phyloP scores from a whole-genome alignment of 2,329 filamentous ascomycete genomes.

The Colletotrichum sojae region DNA sequence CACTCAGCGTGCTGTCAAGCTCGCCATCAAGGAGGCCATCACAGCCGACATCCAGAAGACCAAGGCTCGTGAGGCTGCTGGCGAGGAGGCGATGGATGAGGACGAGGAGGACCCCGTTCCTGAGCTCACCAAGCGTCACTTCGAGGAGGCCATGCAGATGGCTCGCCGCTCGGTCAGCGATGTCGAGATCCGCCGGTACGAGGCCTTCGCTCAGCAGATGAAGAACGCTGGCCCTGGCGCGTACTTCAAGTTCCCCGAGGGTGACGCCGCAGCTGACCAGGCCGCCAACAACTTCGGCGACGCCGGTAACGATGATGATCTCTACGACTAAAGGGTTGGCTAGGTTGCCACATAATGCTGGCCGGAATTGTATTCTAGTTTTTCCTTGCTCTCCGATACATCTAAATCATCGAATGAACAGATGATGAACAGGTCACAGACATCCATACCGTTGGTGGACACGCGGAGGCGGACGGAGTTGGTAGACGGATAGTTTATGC shows the following conservation, averaged over 20 bases:
- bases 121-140: conserved; percentile 95
- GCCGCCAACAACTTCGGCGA: conserved; percentile 81
- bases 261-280: conserved; percentile 75
- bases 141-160: conserved; percentile 98
- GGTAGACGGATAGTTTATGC: conserved; percentile 42
- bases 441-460: conserved; percentile 25
- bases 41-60: conserved; percentile 87
- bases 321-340: conserved; percentile 84
- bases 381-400: conserved; percentile 53
- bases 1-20: conserved; percentile 98
- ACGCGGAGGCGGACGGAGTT: conserved; percentile 40
- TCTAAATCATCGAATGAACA: conserved; percentile 48
- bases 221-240: conserved; percentile 96
- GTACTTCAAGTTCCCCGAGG: conserved; percentile 95
- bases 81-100: conserved; percentile 88
- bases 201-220: conserved; percentile 98
- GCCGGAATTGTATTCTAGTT: conserved; percentile 62
- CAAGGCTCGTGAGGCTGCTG: conserved; percentile 90
- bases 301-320: conserved; percentile 93
- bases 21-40: conserved; percentile 99
- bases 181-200: conserved; percentile 97
- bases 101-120: conserved; percentile 93
- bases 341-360: conserved; percentile 43
- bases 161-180: conserved; percentile 95
- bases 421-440: conserved; percentile 31